Percentiles rank a stretch among this genome's conserved stretches.
These are phyloP conservation scores for Dendrothele bispora DNA, from an alignment of 768 basidiomycete species.

Conservation along the genomic window DNA sequence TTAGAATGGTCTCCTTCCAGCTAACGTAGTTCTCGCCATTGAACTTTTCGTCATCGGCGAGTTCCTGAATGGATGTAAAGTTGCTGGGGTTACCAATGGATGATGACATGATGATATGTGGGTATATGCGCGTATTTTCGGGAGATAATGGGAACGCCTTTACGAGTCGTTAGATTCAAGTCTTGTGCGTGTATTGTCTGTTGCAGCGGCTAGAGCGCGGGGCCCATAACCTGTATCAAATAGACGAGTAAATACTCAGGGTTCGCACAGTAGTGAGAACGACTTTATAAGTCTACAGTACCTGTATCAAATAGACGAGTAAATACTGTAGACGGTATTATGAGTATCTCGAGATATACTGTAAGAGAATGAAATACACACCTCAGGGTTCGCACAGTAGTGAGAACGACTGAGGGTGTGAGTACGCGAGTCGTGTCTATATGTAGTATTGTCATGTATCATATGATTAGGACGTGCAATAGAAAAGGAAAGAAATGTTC, in stretches of 20 bases:
- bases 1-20: neutral
- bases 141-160: neutral
- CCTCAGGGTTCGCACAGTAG: too few relatives aligned
- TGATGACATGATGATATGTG: neutral
- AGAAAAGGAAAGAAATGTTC: too few relatives aligned
- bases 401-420: too few relatives aligned
- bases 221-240: neutral
- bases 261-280: slow-evolving; percentile 2
- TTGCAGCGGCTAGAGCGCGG: slow-evolving; percentile 3
- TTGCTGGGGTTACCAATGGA: slow-evolving; percentile 1
- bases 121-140: neutral
- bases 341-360: too few relatives aligned
- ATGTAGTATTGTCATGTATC: too few relatives aligned
- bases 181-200: neutral
- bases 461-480: too few relatives aligned
- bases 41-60: slow-evolving; percentile 2
- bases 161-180: neutral
- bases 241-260: neutral
- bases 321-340: too few relatives aligned
- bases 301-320: too few relatives aligned
- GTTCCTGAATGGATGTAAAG: slow-evolving; percentile 1
- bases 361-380: too few relatives aligned
- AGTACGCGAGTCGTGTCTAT: too few relatives aligned
- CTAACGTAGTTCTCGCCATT: slow-evolving; percentile 3
- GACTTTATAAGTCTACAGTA: too few relatives aligned